A percentile compares a stretch with the other conserved stretches of the same genome.
phyloP scores from a whole-genome alignment of 305 asterid species.

The Fraxinus floribunda region DNA sequence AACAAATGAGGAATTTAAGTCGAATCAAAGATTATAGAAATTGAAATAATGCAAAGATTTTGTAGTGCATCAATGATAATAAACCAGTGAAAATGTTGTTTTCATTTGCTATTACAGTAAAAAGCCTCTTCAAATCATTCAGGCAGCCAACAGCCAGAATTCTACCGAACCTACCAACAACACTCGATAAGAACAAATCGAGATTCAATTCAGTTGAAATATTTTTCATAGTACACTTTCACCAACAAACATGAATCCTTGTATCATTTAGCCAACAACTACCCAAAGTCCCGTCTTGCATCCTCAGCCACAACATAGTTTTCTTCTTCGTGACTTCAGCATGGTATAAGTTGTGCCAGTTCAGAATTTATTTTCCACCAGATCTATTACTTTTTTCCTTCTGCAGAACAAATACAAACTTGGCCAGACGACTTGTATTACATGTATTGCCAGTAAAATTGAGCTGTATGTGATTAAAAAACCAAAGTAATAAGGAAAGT shows the following conservation, averaged over 20 bases:
- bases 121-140: neutral
- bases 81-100: neutral
- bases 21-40: neutral
- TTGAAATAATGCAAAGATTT: neutral
- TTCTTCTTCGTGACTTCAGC: neutral
- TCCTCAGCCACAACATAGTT: neutral
- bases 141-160: neutral
- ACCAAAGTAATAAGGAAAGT: neutral
- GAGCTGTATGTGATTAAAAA: neutral
- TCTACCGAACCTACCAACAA: neutral
- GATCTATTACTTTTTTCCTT: constrained; percentile 2
- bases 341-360: neutral
- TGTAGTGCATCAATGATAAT: neutral
- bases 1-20: neutral
- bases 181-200: neutral
- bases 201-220: neutral
- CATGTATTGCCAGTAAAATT: neutral
- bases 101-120: neutral
- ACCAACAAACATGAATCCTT: constrained; percentile 4
- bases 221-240: neutral
- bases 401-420: constrained; percentile 42
- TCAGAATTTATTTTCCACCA: neutral
- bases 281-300: neutral
- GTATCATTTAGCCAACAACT: constrained; percentile 1
- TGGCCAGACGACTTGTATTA: constrained; percentile 19